Base-by-base conservation (phyloP, 2,329 filamentous ascomycete species). In the Erysiphe neolycopersici region DNA sequence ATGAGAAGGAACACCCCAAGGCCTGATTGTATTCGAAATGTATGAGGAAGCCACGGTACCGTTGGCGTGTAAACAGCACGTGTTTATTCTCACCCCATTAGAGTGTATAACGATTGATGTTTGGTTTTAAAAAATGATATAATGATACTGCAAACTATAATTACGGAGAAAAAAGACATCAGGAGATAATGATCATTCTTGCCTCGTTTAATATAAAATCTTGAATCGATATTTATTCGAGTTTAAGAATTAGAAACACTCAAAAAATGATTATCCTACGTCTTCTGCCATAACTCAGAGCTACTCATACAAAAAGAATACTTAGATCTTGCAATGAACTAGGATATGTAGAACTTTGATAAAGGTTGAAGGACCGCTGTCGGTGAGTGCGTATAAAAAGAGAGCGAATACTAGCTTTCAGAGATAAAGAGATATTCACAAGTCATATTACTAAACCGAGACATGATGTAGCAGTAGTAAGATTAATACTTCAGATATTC, bases 1-100 rank as follows among this genome's bases (percentile, higher is more conserved):
- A 37, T 19, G 22, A 50, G 55, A 56, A 57, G 50, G 54, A 45
- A 49, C 52, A 44, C 45, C 36, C 30, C 31, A 36, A 22, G 16
- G n/a, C 19, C 19, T 22, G 5, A 26, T 37, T 18, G 37, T 19
- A 43, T 22, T 36, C n/a, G 22, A 43, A 29, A 43, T 17, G 13
- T 5, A 43, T 16, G 33, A 37, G 41, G 41, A 43, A 43, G 41
- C 32, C 18, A 32, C 32, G 41, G 31, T n/a, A 42, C 31, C 35
- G 31, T 19, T 14, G 19, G 32, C 38, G 10, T 19, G 18, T 26
- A n/a, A 40, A 29, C 38, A 11, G 35, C 35, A 37, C 35, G 35
- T 37, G 35, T 37, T 37, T 37, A 19, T 37, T 4, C 16, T 37
- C 14, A n/a, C 12, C 12, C 32, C 12, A n/a, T 14, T 33, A 5